These are phyloP conservation scores for Physaria fendleri DNA, from an alignment of 345 rosid genomes.

Conservation along the genomic window DNA sequence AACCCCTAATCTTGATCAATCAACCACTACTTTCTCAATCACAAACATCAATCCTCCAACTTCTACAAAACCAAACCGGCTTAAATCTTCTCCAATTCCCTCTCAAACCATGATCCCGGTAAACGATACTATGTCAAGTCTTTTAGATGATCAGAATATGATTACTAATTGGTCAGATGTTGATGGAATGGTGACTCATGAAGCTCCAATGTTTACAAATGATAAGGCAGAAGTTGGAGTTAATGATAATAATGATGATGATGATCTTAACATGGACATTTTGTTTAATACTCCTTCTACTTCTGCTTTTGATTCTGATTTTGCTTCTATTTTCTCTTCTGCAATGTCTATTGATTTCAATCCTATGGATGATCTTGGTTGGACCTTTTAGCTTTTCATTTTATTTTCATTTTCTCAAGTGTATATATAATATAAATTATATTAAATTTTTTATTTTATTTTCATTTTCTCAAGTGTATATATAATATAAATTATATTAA, in stretches of 20 bases:
- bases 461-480: constrained; percentile 19
- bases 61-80: constrained; percentile 16
- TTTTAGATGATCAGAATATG: constrained; percentile 19
- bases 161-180: constrained; percentile 23
- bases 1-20: constrained; percentile 19
- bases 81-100: constrained; percentile 17
- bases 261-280: constrained; percentile 27
- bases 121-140: constrained; percentile 18
- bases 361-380: constrained; percentile 33
- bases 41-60: constrained; percentile 22
- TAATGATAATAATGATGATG: constrained; percentile 13
- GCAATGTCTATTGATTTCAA: constrained; percentile 29
- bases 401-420: constrained; percentile 12
- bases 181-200: constrained; percentile 15
- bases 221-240: constrained; percentile 10
- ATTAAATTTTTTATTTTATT: too few relatives aligned
- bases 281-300: constrained; percentile 25
- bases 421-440: constrained; percentile 10
- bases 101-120: constrained; percentile 5
- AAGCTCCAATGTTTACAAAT: constrained; percentile 20
- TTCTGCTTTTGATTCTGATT: constrained; percentile 30
- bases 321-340: constrained; percentile 27
- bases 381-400: constrained; percentile 33
- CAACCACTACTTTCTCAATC: constrained; percentile 22
- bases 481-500: not conserved